A percentile compares a stretch with the other conserved stretches of the same genome.
phyloP scores from a whole-genome alignment of 352 stramenopile species.

The Globisporangium megalacanthum region DNA sequence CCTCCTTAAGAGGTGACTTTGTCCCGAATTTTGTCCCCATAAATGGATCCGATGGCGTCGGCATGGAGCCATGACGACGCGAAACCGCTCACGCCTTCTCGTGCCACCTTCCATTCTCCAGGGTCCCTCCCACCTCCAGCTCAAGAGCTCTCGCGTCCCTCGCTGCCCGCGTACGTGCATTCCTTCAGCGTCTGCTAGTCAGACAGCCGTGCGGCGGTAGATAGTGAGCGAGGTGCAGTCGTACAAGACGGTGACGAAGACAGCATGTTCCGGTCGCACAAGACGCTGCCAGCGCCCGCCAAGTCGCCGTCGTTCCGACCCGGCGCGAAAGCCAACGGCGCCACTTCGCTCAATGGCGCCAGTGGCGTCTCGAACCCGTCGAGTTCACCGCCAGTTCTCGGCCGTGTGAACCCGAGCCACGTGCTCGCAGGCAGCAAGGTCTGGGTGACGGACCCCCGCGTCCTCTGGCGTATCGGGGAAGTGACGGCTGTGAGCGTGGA shows the following conservation, averaged over 20 bases:
- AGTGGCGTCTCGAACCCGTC: too few relatives aligned
- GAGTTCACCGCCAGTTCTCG: constrained; percentile 20
- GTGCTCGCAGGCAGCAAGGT: constrained; percentile 54
- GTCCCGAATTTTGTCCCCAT: too few relatives aligned
- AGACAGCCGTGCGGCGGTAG: too few relatives aligned
- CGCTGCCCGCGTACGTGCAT: too few relatives aligned
- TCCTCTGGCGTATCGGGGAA: constrained; percentile 78
- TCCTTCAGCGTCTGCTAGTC: too few relatives aligned
- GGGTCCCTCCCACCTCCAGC: too few relatives aligned
- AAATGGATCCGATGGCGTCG: too few relatives aligned
- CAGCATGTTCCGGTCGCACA: constrained; percentile 13
- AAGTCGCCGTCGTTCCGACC: constrained; percentile 10
- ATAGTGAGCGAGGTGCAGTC: too few relatives aligned
- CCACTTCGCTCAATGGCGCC: constrained; percentile 6
- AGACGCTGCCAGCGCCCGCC: constrained; percentile 7
- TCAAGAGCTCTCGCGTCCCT: too few relatives aligned
- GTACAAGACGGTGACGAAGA: too few relatives aligned
- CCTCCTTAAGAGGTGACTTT: too few relatives aligned
- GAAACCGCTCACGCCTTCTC: constrained; percentile 2
- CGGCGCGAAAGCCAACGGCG: constrained; percentile 9
- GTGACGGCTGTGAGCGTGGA: constrained; percentile 46
- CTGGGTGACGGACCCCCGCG: constrained; percentile 68
- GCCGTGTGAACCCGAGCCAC: constrained; percentile 44
- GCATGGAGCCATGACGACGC: background rate
- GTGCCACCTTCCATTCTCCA: background rate